These are phyloP conservation scores for Eragrostis nindensis DNA, from an alignment of 176 grass and related monocot genomes.

Conservation along the genomic window DNA sequence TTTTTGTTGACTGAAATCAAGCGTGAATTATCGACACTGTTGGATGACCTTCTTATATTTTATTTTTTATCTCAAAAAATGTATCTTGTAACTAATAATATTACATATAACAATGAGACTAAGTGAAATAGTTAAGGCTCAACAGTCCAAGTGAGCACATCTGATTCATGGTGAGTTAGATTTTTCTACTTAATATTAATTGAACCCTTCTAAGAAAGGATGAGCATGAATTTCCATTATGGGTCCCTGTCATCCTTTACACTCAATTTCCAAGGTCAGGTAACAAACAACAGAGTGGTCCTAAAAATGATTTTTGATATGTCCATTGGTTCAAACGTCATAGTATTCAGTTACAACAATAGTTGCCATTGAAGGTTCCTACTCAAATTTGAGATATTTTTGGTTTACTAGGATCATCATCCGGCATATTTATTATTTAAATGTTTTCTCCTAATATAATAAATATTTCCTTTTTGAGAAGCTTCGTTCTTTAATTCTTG, in stretches of 20 bases:
- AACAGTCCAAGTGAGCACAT: no score
- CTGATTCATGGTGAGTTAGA: no score
- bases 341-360: not conserved
- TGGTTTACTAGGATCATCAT: not conserved
- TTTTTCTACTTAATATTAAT: no score
- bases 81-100: no score
- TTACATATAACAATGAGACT: no score
- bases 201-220: no score
- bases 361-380: not conserved
- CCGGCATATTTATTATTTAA: not conserved
- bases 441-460: not conserved
- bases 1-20: no score
- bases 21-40: no score
- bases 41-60: no score
- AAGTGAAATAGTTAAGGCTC: no score
- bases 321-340: not conserved
- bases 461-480: not conserved
- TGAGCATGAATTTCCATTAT: not conserved
- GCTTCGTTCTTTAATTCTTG: no score
- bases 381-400: not conserved
- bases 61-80: no score
- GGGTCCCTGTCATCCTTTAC: not conserved
- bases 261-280: not conserved
- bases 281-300: not conserved
- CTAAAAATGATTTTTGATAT: not conserved